These are phyloP conservation scores for Hippophae rhamnoides DNA, from an alignment of 306 rosid genomes.

Conservation along the genomic window DNA sequence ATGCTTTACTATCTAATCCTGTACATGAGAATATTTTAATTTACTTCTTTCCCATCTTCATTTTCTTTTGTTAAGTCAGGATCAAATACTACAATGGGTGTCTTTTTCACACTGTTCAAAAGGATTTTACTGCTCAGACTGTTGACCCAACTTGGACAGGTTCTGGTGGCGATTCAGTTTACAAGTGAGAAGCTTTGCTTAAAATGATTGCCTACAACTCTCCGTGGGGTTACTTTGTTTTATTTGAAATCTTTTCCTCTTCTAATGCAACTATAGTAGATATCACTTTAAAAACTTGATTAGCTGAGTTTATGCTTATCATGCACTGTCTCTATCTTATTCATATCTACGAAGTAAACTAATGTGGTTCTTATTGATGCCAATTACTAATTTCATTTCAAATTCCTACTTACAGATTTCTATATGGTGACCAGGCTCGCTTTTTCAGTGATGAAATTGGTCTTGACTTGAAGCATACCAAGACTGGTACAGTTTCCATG, in stretches of 20 bases:
- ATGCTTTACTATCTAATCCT: too few species aligned
- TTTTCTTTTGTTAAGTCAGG: conserved; percentile 34
- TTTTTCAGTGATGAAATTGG: conserved; percentile 79
- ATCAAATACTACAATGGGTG: conserved; percentile 80
- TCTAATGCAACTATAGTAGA: background rate
- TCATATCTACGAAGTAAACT: too few species aligned
- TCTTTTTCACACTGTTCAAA: conserved; percentile 75
- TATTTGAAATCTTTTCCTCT: background rate
- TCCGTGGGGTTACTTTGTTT: background rate
- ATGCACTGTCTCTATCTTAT: too few species aligned
- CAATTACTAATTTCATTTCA: conserved; percentile 1
- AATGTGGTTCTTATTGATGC: background rate
- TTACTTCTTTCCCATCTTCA: background rate
- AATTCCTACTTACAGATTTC: conserved; percentile 41
- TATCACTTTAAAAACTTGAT: too few species aligned
- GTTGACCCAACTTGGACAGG: conserved; percentile 87
- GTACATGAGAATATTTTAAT: too few species aligned
- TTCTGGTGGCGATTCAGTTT: conserved; percentile 65
- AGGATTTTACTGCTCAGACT: conserved; percentile 88
- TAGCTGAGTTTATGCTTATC: too few species aligned
- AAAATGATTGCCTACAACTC: background rate
- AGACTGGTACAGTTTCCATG: conserved; percentile 83
- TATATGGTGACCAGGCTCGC: conserved; percentile 93
- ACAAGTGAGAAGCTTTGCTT: conserved; percentile 36
- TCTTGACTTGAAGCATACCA: conserved; percentile 84